Percentiles rank a stretch among this genome's conserved stretches.
These are phyloP conservation scores for Teratosphaeria gauchensis DNA, from an alignment of 2,329 filamentous ascomycete species.

Conservation along the genomic window DNA sequence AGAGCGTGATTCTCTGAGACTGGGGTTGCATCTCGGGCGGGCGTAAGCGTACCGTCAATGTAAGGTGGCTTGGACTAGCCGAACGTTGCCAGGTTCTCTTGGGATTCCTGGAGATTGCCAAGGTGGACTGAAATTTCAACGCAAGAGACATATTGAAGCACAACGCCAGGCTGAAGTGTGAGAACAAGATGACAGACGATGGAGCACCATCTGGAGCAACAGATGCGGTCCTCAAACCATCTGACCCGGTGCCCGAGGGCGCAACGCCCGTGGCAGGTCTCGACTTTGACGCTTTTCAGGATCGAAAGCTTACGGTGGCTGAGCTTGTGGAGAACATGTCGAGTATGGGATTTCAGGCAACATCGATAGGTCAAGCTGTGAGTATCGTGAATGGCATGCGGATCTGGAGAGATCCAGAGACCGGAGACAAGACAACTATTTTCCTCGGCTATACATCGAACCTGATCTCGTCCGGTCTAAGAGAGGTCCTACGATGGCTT, in stretches of 20 bases:
- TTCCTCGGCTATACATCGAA: constrained; percentile 98
- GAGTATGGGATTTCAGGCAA: constrained; percentile 77
- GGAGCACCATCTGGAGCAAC: constrained; percentile 42
- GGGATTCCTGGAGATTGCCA: neutral
- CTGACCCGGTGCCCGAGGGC: constrained; percentile 67
- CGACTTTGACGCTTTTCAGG: constrained; percentile 77
- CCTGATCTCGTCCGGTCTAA: constrained; percentile 87
- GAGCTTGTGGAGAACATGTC: constrained; percentile 75
- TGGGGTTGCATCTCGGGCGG: neutral
- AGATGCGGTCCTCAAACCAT: constrained; percentile 76
- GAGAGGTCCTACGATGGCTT: constrained; percentile 84
- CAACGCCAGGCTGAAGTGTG: neutral
- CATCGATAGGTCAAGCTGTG: constrained; percentile 74
- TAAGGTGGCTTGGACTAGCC: neutral
- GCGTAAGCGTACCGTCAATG: too few species aligned
- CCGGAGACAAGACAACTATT: constrained; percentile 73
- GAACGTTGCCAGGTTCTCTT: neutral
- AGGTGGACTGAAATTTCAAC: neutral
- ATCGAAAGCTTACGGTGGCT: constrained; percentile 68
- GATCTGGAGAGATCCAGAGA: constrained; percentile 71
- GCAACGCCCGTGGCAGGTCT: constrained; percentile 79
- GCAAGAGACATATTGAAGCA: neutral
- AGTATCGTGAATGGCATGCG: constrained; percentile 94
- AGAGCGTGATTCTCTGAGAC: neutral
- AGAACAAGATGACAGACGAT: constrained; percentile 21